These are phyloP conservation scores for Hyaloscypha hepaticicola DNA, from an alignment of 495 filamentous ascomycete species.

Conservation along the genomic window DNA sequence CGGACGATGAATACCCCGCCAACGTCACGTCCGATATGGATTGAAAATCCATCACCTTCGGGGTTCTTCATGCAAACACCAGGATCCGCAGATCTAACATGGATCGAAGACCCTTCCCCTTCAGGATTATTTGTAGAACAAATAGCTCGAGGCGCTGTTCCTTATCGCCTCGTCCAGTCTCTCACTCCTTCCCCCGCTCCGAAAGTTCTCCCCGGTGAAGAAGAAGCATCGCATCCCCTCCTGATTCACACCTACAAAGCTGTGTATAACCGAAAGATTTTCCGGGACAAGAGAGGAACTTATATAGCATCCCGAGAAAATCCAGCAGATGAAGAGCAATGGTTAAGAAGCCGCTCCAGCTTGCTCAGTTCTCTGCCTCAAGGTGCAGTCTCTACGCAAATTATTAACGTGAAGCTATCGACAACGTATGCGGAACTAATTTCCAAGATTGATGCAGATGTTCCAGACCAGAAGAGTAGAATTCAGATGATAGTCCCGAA, in stretches of 20 bases:
- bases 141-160: not conserved
- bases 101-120: not conserved
- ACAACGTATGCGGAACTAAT: not conserved
- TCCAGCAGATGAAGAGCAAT: not conserved
- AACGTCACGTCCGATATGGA: not conserved
- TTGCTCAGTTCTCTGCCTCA: not conserved
- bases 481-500: not conserved
- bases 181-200: not conserved
- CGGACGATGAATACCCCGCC: not conserved
- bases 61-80: not conserved
- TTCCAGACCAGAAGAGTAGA: not conserved
- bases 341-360: not conserved
- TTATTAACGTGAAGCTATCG: not conserved
- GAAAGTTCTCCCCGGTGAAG: not conserved
- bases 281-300: not conserved
- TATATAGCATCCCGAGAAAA: not conserved
- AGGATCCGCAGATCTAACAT: not conserved
- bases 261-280: not conserved
- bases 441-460: not conserved
- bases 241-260: not conserved
- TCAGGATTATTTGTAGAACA: not conserved
- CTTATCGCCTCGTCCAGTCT: not conserved
- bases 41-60: not conserved
- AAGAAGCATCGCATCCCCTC: not conserved
- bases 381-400: not conserved